A percentile compares a stretch with the other conserved stretches of the same genome.
These are phyloP conservation scores for Coemansia sp. DNA, from an alignment of 192 early-diverging fungal genomes.

Conservation along the genomic window DNA sequence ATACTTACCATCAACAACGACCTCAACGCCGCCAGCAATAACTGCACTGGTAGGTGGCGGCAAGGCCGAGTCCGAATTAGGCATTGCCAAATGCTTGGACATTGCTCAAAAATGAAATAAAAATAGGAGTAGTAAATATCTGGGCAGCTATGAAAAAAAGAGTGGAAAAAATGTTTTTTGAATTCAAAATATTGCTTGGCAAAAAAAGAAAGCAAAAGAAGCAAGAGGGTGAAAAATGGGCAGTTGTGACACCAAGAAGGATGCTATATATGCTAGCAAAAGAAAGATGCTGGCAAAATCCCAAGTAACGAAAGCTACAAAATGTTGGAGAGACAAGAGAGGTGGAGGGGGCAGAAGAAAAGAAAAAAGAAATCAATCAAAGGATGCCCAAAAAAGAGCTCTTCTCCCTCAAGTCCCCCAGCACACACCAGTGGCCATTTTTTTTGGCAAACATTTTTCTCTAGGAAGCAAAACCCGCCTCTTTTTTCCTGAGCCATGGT, in stretches of 20 bases:
- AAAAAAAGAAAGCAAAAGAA: conserved; percentile 5
- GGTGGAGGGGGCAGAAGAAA: background rate
- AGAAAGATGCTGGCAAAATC: background rate
- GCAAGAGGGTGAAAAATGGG: conserved; percentile 3
- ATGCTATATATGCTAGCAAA: conserved; percentile 8
- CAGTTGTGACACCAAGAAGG: conserved; percentile 8
- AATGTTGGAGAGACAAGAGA: background rate
- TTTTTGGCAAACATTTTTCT: background rate
- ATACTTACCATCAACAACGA: conserved; percentile 43
- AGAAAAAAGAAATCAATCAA: background rate
- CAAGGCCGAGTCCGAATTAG: conserved; percentile 41
- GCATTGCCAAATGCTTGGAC: conserved; percentile 22
- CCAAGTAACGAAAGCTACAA: background rate
- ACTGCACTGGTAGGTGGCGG: conserved; percentile 37
- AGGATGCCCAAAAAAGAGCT: conserved; percentile 3
- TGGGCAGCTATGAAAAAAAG: background rate
- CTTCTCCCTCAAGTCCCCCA: background rate
- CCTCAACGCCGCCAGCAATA: conserved; percentile 27
- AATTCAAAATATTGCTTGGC: conserved; percentile 1
- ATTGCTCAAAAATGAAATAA: conserved; percentile 20
- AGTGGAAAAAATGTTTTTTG: background rate
- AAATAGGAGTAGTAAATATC: conserved; percentile 3
- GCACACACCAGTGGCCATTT: background rate
- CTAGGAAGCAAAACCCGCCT: no score
- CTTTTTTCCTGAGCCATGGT: background rate